These are phyloP conservation scores for Mycena rosella DNA, from an alignment of 768 basidiomycete species.

Conservation along the genomic window DNA sequence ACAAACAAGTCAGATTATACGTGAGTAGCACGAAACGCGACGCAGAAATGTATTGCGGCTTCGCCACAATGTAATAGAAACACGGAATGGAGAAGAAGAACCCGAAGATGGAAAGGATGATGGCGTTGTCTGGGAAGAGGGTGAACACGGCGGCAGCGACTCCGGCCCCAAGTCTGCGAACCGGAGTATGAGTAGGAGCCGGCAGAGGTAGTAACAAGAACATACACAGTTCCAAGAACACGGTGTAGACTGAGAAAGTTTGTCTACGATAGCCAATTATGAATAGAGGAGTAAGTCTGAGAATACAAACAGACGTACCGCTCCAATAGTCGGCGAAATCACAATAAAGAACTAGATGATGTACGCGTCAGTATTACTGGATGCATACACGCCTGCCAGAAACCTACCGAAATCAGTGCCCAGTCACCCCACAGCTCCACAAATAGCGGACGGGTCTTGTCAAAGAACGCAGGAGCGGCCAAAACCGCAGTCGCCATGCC, in stretches of 20 bases:
- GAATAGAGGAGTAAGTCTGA: slow-evolving; percentile 30
- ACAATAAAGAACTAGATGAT: slow-evolving; percentile 89
- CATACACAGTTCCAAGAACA: slow-evolving; percentile 86
- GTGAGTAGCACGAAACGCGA: slow-evolving; percentile 87
- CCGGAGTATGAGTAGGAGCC: slow-evolving; percentile 27
- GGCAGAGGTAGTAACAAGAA: slow-evolving; percentile 19
- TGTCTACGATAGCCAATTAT: slow-evolving; percentile 61
- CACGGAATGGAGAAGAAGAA: slow-evolving; percentile 94
- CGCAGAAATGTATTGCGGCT: slow-evolving; percentile 80
- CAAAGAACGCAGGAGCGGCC: slow-evolving; percentile 90
- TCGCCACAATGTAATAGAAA: slow-evolving; percentile 89
- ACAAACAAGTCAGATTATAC: slow-evolving; percentile 89
- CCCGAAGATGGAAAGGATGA: slow-evolving; percentile 84
- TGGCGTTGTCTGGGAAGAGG: slow-evolving; percentile 80
- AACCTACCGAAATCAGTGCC: slow-evolving; percentile 90
- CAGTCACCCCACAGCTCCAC: slow-evolving; percentile 92
- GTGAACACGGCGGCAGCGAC: slow-evolving; percentile 81
- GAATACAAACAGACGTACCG: slow-evolving; percentile 56
- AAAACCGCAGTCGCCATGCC: slow-evolving; percentile 87
- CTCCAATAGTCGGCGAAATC: slow-evolving; percentile 91
- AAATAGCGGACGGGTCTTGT: slow-evolving; percentile 81
- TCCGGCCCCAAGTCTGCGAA: slow-evolving; percentile 77
- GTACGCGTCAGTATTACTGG: slow-evolving; percentile 20
- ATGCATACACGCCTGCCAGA: slow-evolving; percentile 2
- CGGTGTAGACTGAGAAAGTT: slow-evolving; percentile 90